Evolutionary conservation across 2,329 filamentous ascomycete species (phyloP).

Genomic region (Lecanicillium sp.): DNA sequence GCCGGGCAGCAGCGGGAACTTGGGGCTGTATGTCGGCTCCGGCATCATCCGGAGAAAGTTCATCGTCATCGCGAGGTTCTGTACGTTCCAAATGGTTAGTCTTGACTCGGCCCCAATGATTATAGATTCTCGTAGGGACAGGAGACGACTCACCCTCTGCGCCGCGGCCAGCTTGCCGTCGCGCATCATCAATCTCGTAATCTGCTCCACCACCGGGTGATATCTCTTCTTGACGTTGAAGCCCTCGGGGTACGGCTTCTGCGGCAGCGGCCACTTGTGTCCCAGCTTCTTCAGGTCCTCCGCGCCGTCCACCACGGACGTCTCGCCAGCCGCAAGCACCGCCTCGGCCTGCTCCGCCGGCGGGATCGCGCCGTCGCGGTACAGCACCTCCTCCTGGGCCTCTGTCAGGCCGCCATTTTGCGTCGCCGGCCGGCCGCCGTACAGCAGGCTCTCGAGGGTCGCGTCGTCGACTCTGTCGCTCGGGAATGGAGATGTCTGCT

Average conservation of each 20-base stretch:
- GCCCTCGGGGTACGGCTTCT: constrained; percentile 55
- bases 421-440: constrained; percentile 27
- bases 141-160: constrained; percentile 63
- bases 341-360: constrained; percentile 28
- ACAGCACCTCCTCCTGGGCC: constrained; percentile 40
- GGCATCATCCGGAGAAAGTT: constrained; percentile 78
- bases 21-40: constrained; percentile 67
- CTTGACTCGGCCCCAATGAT: too few relatives aligned
- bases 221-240: constrained; percentile 73
- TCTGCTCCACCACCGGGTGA: constrained; percentile 75
- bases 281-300: constrained; percentile 38
- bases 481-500: constrained; percentile 15
- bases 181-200: constrained; percentile 86
- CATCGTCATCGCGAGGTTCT: constrained; percentile 84
- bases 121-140: too few relatives aligned
- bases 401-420: constrained; percentile 31
- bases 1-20: constrained; percentile 67
- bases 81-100: constrained; percentile 10
- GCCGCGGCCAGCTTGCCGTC: constrained; percentile 86
- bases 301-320: constrained; percentile 13
- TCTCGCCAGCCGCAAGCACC: constrained; percentile 21
- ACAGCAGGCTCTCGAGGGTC: constrained; percentile 31
- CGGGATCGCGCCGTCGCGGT: constrained; percentile 36
- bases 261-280: constrained; percentile 73
- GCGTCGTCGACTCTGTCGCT: constrained; percentile 29